These are phyloP conservation scores for Aureobasidium vineae DNA, from an alignment of 2,329 filamentous ascomycete genomes.

Conservation along the genomic window DNA sequence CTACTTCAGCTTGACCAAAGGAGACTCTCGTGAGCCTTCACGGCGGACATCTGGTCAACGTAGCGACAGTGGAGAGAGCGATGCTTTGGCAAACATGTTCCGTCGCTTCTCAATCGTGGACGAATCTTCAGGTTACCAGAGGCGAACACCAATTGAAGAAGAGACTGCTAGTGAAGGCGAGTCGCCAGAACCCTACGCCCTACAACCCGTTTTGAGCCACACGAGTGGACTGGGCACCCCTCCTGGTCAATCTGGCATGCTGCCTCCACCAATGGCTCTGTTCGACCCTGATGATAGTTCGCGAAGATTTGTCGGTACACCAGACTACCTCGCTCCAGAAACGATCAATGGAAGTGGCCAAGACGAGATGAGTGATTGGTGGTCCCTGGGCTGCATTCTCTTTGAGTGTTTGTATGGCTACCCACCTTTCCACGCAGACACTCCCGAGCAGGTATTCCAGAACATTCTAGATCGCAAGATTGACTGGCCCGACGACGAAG, in stretches of 20 bases:
- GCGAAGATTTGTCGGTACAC: slow-evolving; percentile 91
- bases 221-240: slow-evolving; percentile 58
- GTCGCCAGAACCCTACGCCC: slow-evolving; percentile 71
- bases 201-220: slow-evolving; percentile 61
- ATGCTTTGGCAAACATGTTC: slow-evolving; percentile 79
- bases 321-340: slow-evolving; percentile 94
- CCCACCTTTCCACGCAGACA: slow-evolving; percentile 87
- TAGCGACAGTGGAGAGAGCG: slow-evolving; percentile 90
- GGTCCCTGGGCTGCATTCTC: slow-evolving; percentile 97
- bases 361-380: slow-evolving; percentile 99
- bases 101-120: slow-evolving; percentile 62
- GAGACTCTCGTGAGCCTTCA: slow-evolving; percentile 58
- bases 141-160: slow-evolving; percentile 69
- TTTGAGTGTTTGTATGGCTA: slow-evolving; percentile 95
- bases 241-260: slow-evolving; percentile 70
- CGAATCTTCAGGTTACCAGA: slow-evolving; percentile 39
- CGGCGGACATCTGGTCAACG: slow-evolving; percentile 72
- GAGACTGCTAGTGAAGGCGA: slow-evolving; percentile 64
- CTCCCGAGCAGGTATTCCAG: slow-evolving; percentile 92
- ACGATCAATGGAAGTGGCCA: slow-evolving; percentile 94
- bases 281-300: slow-evolving; percentile 95
- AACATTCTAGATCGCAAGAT: slow-evolving; percentile 90
- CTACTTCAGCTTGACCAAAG: slow-evolving; percentile 78
- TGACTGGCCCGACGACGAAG: slow-evolving; percentile 83
- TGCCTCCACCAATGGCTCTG: slow-evolving; percentile 84